Conservation (phyloP, 169 alveolate genomes). For the Plasmodium yoelii region DNA sequence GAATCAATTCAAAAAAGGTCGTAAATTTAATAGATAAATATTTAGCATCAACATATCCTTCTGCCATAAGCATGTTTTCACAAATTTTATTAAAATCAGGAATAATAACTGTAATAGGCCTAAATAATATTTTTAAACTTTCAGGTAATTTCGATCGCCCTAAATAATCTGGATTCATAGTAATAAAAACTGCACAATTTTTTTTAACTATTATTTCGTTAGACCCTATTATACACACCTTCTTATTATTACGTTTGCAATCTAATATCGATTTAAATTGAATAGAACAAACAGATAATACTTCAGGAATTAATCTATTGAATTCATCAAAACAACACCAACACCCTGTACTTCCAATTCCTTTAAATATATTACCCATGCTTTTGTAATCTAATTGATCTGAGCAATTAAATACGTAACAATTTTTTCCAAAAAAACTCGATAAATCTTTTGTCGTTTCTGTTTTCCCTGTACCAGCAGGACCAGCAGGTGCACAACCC, state of each 20-base stretch:
- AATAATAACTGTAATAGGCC: constrained; percentile 96
- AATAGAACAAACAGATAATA: constrained; percentile 96
- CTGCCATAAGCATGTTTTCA: constrained; percentile 98
- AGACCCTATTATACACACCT: constrained; percentile 93
- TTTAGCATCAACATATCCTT: constrained; percentile 97
- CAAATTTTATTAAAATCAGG: constrained; percentile 97
- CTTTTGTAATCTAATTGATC: constrained; percentile 97
- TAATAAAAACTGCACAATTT: constrained; percentile 96
- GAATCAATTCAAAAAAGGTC: constrained; percentile 92
- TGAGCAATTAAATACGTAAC: constrained; percentile 96
- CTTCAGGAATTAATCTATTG: constrained; percentile 97
- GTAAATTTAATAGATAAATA: constrained; percentile 94
- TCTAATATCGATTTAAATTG: constrained; percentile 97
- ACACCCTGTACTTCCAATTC: constrained; percentile 97
- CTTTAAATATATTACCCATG: constrained; percentile 97
- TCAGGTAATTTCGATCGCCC: constrained; percentile 97
- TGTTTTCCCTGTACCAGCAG: constrained; percentile 98
- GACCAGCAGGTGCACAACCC: constrained; percentile 99
- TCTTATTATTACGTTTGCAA: constrained; percentile 89
- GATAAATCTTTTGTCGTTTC: constrained; percentile 97
- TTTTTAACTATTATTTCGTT: constrained; percentile 94
- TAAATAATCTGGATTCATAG: constrained; percentile 97
- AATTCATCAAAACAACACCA: constrained; percentile 99
- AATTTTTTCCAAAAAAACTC: constrained; percentile 96
- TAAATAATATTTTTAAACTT: constrained; percentile 95